Evolutionary conservation across 2,329 filamentous ascomycete genomes (phyloP).

Genomic region (Alternaria sp.): DNA sequence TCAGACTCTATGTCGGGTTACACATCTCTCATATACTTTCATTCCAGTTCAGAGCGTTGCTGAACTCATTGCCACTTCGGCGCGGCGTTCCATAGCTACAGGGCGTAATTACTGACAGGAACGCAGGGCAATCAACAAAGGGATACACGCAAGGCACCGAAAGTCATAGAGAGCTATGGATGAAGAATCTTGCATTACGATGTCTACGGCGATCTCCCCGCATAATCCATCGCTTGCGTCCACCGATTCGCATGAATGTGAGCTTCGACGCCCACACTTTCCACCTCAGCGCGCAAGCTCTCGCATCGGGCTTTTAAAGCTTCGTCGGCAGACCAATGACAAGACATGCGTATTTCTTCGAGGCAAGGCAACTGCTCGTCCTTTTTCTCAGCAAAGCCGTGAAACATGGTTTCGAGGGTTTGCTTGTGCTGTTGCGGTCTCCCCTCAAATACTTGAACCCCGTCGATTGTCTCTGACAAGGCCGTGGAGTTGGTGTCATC

Average conservation of each 20-base stretch:
- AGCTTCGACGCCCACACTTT: conserved; percentile 8
- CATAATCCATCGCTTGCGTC: conserved; percentile 14
- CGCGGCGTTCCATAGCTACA: background rate
- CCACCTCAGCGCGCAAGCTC: background rate
- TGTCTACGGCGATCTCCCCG: background rate
- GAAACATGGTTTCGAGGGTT: conserved; percentile 21
- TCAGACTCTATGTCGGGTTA: background rate
- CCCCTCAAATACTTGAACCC: conserved; percentile 15
- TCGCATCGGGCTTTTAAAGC: background rate
- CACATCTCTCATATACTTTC: background rate
- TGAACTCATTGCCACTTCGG: background rate
- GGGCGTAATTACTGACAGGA: background rate
- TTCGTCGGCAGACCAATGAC: background rate
- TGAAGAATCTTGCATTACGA: background rate
- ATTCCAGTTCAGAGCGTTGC: background rate
- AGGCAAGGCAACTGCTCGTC: background rate
- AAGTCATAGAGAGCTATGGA: background rate
- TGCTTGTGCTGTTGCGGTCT: conserved; percentile 19
- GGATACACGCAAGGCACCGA: background rate
- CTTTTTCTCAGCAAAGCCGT: conserved; percentile 14
- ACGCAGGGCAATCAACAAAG: background rate
- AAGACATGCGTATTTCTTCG: background rate
- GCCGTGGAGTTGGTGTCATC: background rate
- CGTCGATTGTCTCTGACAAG: conserved; percentile 3
- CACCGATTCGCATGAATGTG: conserved; percentile 9